Percentiles rank a stretch among this genome's conserved stretches.
These are phyloP conservation scores for Populus nigra DNA, from an alignment of 345 rosid genomes.

Conservation along the genomic window DNA sequence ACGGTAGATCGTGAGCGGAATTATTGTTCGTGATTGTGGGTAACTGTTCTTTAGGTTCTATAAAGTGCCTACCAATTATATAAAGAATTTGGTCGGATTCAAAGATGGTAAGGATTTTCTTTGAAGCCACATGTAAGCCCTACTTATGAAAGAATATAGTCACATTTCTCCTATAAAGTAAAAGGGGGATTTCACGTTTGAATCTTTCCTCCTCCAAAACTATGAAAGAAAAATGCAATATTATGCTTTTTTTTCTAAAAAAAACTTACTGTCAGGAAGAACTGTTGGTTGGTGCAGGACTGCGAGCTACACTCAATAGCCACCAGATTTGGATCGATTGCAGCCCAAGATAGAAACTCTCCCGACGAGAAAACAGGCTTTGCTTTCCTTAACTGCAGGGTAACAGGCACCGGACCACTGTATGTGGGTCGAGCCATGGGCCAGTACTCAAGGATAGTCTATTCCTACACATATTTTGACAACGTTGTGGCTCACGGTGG, in stretches of 20 bases:
- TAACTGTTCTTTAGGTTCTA: not conserved
- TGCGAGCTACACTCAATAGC: conserved; percentile 94
- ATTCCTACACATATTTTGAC: conserved; percentile 80
- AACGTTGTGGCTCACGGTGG: conserved; percentile 89
- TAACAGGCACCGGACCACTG: conserved; percentile 75
- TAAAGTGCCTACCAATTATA: not conserved
- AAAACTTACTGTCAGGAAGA: not conserved
- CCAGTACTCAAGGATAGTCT: conserved; percentile 88
- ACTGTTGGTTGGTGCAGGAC: conserved; percentile 43
- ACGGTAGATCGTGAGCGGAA: not conserved
- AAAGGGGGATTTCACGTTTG: too few relatives aligned
- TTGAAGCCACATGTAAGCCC: not conserved
- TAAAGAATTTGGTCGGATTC: not conserved
- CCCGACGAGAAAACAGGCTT: conserved; percentile 93
- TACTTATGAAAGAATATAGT: not conserved
- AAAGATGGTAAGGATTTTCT: not conserved
- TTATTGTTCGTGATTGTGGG: not conserved
- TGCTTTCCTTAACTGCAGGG: conserved; percentile 67
- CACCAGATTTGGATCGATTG: conserved; percentile 82
- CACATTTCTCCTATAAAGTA: too few relatives aligned
- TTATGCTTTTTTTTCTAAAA: not conserved
- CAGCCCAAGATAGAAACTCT: conserved; percentile 75
- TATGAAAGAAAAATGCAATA: too few relatives aligned
- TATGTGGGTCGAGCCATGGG: conserved; percentile 98
- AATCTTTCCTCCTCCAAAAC: too few relatives aligned